phyloP scores from a whole-genome alignment of 2,329 filamentous ascomycete species.

The Pseudogymnoascus sp. region DNA sequence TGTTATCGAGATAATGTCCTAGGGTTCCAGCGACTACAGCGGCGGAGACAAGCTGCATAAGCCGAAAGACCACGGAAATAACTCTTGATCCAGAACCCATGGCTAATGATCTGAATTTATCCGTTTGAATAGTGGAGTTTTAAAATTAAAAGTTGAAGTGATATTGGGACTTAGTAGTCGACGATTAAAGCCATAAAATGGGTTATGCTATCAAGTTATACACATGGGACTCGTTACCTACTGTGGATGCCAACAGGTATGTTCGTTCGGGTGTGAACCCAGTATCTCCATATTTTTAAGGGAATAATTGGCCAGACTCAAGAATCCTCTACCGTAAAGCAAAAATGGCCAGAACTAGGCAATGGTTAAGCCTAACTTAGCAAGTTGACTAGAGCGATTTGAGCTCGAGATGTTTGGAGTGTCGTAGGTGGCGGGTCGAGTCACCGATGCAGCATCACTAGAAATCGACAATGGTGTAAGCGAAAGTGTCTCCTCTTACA shows the following conservation, averaged over 20 bases:
- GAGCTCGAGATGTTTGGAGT: too few species aligned
- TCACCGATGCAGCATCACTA: not conserved
- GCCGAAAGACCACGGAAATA: not conserved
- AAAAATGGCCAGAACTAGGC: not conserved
- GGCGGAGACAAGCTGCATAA: slow-evolving; percentile 10
- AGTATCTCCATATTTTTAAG: not conserved
- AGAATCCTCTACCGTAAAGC: not conserved
- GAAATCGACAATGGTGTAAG: too few species aligned
- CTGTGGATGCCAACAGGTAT: not conserved
- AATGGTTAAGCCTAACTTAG: not conserved
- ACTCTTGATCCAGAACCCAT: not conserved
- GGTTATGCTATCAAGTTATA: not conserved
- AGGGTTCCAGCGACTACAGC: slow-evolving; percentile 9
- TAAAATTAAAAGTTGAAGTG: too few species aligned
- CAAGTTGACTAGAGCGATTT: not conserved
- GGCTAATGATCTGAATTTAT: not conserved
- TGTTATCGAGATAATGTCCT: not conserved
- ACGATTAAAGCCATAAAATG: not conserved
- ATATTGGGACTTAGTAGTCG: too few species aligned
- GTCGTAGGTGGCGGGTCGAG: too few species aligned
- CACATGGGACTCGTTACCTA: not conserved
- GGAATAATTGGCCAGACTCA: not conserved
- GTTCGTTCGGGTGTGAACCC: not conserved
- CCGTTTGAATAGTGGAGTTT: not conserved
- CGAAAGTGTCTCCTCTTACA: too few species aligned